Percentiles rank a stretch among this genome's conserved stretches.
Evolutionary conservation across 345 rosid genomes (phyloP).

Genomic region (Aegle marmelos): DNA sequence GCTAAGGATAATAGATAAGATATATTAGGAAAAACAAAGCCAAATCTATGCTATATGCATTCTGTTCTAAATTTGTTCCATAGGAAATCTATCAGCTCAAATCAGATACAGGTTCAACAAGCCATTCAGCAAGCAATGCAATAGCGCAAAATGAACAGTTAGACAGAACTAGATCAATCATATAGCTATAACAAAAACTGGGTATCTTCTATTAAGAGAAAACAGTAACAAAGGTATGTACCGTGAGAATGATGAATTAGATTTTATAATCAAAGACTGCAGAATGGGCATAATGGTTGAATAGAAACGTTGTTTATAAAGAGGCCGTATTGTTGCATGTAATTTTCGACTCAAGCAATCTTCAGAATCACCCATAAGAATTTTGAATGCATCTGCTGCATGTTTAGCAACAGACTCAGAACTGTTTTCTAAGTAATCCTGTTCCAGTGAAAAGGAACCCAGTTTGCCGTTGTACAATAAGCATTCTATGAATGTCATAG

Average conservation of each 20-base stretch:
- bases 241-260: slow-evolving; percentile 57
- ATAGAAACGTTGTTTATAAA: slow-evolving; percentile 86
- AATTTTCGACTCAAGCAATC: slow-evolving; percentile 61
- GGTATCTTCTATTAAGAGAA: not conserved
- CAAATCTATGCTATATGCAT: not conserved
- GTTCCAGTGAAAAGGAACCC: slow-evolving; percentile 18
- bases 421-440: slow-evolving; percentile 18
- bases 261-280: slow-evolving; percentile 51
- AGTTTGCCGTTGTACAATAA: slow-evolving; percentile 37
- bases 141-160: not conserved
- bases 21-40: not conserved
- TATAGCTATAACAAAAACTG: not conserved
- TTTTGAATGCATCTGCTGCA: slow-evolving; percentile 82
- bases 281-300: slow-evolving; percentile 65
- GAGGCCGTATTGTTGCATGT: slow-evolving; percentile 80
- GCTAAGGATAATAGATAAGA: not conserved
- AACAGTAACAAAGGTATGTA: slow-evolving; percentile 17
- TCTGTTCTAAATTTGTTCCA: not conserved
- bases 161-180: not conserved
- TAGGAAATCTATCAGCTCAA: slow-evolving; percentile 1
- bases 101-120: not conserved
- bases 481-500: slow-evolving; percentile 54
- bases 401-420: slow-evolving; percentile 46
- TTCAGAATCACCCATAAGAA: slow-evolving; percentile 74
- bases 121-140: slow-evolving; percentile 9